Evolutionary conservation across 1,284 basidiomycete genomes (phyloP), one percentile per base, ranked within the genome.

Genomic region (Stereum hirsutum): DNA sequence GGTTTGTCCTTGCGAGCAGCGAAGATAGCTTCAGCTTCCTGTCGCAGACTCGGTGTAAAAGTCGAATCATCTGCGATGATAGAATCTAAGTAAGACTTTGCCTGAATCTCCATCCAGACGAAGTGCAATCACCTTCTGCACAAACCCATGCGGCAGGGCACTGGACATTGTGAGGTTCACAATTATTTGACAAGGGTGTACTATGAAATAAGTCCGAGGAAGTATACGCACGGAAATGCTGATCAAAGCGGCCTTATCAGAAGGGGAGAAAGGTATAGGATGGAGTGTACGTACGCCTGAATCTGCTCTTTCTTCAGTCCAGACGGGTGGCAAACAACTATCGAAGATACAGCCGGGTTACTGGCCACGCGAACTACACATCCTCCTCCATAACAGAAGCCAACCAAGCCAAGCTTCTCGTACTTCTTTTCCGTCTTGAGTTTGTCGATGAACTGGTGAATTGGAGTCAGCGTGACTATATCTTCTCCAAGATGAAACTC

Each of bases 311-410:
- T n/a, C 33, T 35, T 10, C 33, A 17, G 64, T 28, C 57, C 61
- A 43, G 71, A 61, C 2, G 82, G 82, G 55, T 86, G 82, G 41
- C 62, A 66, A 25, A 81, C 64, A 14, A 82, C 72, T 2, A 72
- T 59, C 36, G 66, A 70, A 39, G 74, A 53, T 17, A 81, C 54
- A 6, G 67, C 50, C 28, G 60, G 61, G 4, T 61, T 66, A 0
- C 57, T 48, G 3, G 64, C 73, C 6, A 78, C 49, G 4, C 69
- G 61, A 31, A 69, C 57, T 19, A 60, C 62, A 1, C 65, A 54
- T 4, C 62, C 45, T 7, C 74, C 82, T 6, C 82, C 82, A 48
- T 68, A 81, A 54, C 82, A 84, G 57, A 78, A 84, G 3, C 82
- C 82, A 26, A 81, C 67, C 2, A 70, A 73, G 2, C 80, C 81